Conservation (phyloP, 257 asterid species). For the Ehretia macrophylla region DNA sequence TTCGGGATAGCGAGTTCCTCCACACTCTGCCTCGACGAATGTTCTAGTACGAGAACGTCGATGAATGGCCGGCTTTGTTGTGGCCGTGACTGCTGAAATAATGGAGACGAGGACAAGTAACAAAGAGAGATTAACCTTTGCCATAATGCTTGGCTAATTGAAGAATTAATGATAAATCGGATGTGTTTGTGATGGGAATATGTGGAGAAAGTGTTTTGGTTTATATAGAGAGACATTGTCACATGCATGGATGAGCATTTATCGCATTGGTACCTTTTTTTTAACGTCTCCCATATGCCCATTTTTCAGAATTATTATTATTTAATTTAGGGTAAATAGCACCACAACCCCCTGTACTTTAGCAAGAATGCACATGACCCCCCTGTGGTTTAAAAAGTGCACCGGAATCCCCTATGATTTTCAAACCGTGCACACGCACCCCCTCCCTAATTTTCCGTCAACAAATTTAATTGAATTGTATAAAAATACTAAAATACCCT, state of each 20-base stretch:
- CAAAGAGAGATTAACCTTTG: slow-evolving; percentile 10
- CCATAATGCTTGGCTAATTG: slow-evolving; percentile 10
- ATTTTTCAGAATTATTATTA: too few species aligned
- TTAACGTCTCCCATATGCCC: too few species aligned
- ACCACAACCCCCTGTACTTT: too few species aligned
- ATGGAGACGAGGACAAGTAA: slow-evolving; percentile 18
- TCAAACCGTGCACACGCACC: too few species aligned
- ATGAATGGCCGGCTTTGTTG: slow-evolving; percentile 4
- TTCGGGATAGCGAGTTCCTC: slow-evolving; percentile 32
- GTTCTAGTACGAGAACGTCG: slow-evolving; percentile 31
- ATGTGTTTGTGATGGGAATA: slow-evolving; percentile 4
- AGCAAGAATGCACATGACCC: too few species aligned
- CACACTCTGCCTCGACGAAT: slow-evolving; percentile 44
- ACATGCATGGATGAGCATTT: slow-evolving; percentile 1
- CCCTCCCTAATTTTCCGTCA: too few species aligned
- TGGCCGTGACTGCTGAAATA: slow-evolving; percentile 5
- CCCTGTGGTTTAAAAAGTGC: too few species aligned
- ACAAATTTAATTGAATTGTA: too few species aligned
- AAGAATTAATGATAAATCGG: not conserved
- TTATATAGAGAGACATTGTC: slow-evolving; percentile 26
- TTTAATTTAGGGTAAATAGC: too few species aligned
- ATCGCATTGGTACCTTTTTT: too few species aligned
- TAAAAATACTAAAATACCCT: too few species aligned
- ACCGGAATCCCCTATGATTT: too few species aligned
- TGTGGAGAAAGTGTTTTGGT: slow-evolving; percentile 5